Evolutionary conservation across 129 eudicot genomes (phyloP), one percentile per base, ranked within the genome.

Genomic region (Lonicera japonica): DNA sequence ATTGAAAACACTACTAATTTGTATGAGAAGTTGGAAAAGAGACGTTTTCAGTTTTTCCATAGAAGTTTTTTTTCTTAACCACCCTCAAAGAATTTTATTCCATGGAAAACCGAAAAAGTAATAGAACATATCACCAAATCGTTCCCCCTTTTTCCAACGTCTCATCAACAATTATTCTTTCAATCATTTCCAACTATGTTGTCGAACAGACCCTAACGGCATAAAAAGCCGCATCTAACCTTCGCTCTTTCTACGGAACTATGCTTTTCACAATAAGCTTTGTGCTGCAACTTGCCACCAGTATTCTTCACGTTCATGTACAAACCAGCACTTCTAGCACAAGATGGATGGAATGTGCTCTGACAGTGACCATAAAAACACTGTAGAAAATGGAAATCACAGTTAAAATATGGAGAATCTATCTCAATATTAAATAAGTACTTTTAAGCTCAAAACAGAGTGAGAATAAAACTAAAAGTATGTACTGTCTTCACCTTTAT

Each of bases 351-450:
- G 66, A 94, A 94, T 15, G 79, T 72, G 64, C 87, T 75, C 71
- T 86, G 96, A 64, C 99, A 94, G 79, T 94, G 90, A 38, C 99
- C 99, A 82, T 82, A 88, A 72, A 77, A 83, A 82, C 99, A 94
- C 99, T 94, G 81, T 54, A 47, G 48, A 67, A 21, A 47, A 58
- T 17, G 40, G 54, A 48, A 66, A 45, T 18, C 18, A 60, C 61
- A 24, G 36, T 57, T n/a, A 63, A 45, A 24, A 13, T 10, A 54
- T 38, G 1, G 24, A 13, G 14, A 39, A 66, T 21, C 54, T 11
- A 16, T 17, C 8, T 12, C 5, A 45, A 29, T 18, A 40, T 25
- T 7, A 56, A 41, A 58, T 7, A 0, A 17, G 16, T 17, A 50
- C 55, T 14, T 17, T n/a, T 5, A 16, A n/a, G 55, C n/a, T 50